A percentile compares a stretch with the other conserved stretches of the same genome.
phyloP scores from a whole-genome alignment of 306 rosid species.

The Myrica gale region DNA sequence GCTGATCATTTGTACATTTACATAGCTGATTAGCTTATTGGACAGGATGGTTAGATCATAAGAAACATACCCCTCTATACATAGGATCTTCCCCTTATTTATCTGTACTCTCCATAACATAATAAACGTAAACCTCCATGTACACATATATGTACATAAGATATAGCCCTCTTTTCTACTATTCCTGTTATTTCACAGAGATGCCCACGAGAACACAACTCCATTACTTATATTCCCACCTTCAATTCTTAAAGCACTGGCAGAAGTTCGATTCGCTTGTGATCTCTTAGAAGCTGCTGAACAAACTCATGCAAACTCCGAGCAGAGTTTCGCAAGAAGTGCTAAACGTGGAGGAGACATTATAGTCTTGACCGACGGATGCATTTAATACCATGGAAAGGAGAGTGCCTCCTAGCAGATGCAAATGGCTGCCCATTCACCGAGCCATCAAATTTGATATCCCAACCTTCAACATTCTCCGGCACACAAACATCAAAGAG shows the following conservation, averaged over 20 bases:
- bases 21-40: background rate
- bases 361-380: constrained; percentile 70
- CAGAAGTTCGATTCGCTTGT: constrained; percentile 11
- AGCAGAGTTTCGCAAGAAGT: constrained; percentile 21
- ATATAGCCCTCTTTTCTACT: too few relatives aligned
- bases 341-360: constrained; percentile 8
- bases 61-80: background rate
- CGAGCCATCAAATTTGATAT: constrained; percentile 57
- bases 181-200: background rate
- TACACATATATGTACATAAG: background rate
- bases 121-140: background rate
- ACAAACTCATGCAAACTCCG: constrained; percentile 9
- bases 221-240: constrained; percentile 21
- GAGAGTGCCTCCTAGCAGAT: constrained; percentile 57
- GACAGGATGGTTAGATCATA: background rate
- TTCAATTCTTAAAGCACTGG: background rate
- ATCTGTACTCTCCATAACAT: constrained; percentile 4
- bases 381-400: constrained; percentile 50
- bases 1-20: background rate
- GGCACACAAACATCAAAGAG: constrained; percentile 73
- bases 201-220: constrained; percentile 14
- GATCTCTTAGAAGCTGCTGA: constrained; percentile 25
- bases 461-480: constrained; percentile 73
- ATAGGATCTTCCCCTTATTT: constrained; percentile 13
- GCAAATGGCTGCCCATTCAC: constrained; percentile 58